Evolutionary conservation across 768 basidiomycete species (phyloP).

Genomic region (Arthromyces matolae): DNA sequence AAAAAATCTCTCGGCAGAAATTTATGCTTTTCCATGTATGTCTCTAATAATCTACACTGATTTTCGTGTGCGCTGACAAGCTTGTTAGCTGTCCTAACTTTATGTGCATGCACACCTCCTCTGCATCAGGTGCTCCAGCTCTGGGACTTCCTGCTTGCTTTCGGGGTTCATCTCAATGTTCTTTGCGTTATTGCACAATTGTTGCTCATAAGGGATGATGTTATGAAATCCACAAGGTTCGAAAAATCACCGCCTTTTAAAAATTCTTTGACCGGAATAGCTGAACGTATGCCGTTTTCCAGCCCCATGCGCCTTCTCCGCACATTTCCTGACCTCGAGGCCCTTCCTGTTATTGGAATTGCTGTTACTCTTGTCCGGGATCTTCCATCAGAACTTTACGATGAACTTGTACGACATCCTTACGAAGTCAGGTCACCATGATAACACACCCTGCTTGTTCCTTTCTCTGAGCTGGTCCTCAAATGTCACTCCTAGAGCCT

Average conservation of each 20-base stretch:
- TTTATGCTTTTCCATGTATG: slow-evolving; percentile 97
- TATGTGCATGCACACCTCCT: slow-evolving; percentile 96
- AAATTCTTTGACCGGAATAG: slow-evolving; percentile 1
- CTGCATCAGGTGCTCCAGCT: slow-evolving; percentile 90
- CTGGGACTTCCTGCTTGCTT: slow-evolving; percentile 97
- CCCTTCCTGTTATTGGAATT: slow-evolving; percentile 83
- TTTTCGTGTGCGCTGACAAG: too few relatives aligned
- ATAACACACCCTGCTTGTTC: slow-evolving; percentile 4
- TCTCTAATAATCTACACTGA: too few relatives aligned
- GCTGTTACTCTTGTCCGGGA: slow-evolving; percentile 93
- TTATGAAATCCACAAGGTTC: slow-evolving; percentile 85
- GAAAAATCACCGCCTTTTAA: slow-evolving; percentile 14
- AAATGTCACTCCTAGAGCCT: slow-evolving; percentile 3
- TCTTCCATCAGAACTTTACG: slow-evolving; percentile 81
- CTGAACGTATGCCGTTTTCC: slow-evolving; percentile 3
- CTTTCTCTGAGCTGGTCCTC: slow-evolving; percentile 1
- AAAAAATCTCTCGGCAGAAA: slow-evolving; percentile 91
- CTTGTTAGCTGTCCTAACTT: slow-evolving; percentile 92
- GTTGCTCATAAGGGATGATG: slow-evolving; percentile 81
- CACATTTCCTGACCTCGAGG: slow-evolving; percentile 90
- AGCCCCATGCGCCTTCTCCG: slow-evolving; percentile 95
- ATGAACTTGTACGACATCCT: slow-evolving; percentile 86
- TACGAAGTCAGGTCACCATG: slow-evolving; percentile 46
- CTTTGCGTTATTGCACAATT: slow-evolving; percentile 96
- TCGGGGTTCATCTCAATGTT: slow-evolving; percentile 94